A percentile compares a stretch with the other conserved stretches of the same genome.
Evolutionary conservation across 176 grass and related monocot genomes (phyloP).

Genomic region (Phyllostachys edulis): DNA sequence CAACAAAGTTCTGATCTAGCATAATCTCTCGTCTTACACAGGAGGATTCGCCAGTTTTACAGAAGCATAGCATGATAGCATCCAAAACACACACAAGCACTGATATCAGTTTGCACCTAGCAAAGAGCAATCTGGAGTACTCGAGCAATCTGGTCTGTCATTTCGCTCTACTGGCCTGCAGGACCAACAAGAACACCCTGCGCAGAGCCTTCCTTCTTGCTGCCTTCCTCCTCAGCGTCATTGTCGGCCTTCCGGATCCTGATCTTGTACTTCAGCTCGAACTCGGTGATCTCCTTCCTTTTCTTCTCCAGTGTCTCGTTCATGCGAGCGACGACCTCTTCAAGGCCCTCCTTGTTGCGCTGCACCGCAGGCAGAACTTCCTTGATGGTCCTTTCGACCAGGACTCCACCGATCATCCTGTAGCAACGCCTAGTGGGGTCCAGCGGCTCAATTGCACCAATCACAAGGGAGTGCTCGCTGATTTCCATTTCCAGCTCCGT

Average conservation of each 20-base stretch:
- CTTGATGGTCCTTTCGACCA: conserved; percentile 82
- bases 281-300: conserved; percentile 73
- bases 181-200: conserved; percentile 92
- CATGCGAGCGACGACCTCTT: conserved; percentile 73
- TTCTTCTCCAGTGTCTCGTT: conserved; percentile 79
- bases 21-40: background rate
- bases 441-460: conserved; percentile 68
- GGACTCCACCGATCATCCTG: conserved; percentile 80
- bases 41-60: background rate
- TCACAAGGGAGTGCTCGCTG: conserved; percentile 84
- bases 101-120: background rate
- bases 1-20: background rate
- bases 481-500: conserved; percentile 87
- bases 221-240: conserved; percentile 32
- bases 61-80: background rate
- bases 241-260: conserved; percentile 61
- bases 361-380: conserved; percentile 74
- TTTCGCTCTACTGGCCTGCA: conserved; percentile 32
- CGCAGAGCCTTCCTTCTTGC: conserved; percentile 59
- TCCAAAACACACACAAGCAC: background rate
- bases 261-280: conserved; percentile 94
- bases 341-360: conserved; percentile 79
- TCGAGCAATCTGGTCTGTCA: background rate
- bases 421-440: conserved; percentile 77
- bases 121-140: background rate